Conservation (phyloP, 2,329 filamentous ascomycete species). For the Paecilomyces dactylethromorphus region DNA sequence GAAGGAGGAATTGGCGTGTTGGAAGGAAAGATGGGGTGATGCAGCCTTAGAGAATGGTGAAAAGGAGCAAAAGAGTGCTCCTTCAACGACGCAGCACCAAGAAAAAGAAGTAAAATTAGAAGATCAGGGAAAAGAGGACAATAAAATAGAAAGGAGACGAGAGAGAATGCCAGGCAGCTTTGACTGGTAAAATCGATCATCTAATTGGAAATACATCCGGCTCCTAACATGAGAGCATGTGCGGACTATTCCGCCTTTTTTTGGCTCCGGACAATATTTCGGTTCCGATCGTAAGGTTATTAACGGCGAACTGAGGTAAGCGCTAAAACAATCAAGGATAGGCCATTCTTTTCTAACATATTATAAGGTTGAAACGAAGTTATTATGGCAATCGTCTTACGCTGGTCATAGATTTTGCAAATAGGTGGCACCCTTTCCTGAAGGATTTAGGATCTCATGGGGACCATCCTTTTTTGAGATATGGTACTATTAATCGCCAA, state of each 20-base stretch:
- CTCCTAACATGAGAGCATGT: too few species aligned
- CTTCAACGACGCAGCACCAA: background rate
- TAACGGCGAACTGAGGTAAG: too few species aligned
- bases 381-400: too few species aligned
- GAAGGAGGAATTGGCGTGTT: conserved; percentile 25
- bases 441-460: too few species aligned
- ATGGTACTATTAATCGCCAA: too few species aligned
- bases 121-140: background rate
- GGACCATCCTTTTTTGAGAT: too few species aligned
- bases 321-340: too few species aligned
- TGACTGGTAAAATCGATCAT: background rate
- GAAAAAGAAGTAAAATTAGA: too few species aligned
- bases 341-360: too few species aligned
- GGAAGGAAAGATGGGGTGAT: conserved; percentile 28
- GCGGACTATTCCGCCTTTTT: background rate
- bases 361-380: too few species aligned
- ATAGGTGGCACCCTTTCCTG: too few species aligned
- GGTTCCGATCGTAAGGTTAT: background rate
- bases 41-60: conserved; percentile 7
- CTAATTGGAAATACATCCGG: background rate
- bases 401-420: too few species aligned
- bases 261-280: background rate
- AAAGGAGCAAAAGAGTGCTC: background rate
- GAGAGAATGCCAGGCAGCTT: background rate
- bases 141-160: background rate